Evolutionary conservation across 1,284 basidiomycete genomes (phyloP).

Genomic region (Fomitiporia mediterranea): DNA sequence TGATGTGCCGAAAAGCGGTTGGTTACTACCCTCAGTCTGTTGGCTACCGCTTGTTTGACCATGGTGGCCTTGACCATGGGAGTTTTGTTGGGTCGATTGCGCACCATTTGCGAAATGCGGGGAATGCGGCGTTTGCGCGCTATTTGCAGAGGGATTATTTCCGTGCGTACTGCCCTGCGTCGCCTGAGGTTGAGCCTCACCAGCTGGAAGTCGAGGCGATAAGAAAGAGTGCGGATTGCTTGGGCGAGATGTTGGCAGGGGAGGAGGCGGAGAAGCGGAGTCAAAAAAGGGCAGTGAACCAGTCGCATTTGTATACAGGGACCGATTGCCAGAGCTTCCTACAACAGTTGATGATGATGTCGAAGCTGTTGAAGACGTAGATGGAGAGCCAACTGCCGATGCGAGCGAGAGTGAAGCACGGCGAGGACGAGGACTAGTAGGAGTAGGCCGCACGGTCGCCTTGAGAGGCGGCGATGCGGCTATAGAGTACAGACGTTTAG

Average conservation of each 20-base stretch:
- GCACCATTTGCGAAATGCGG: neutral
- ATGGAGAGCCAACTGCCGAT: neutral
- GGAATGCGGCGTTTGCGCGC: constrained; percentile 7
- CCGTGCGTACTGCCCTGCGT: neutral
- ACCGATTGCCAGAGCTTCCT: neutral
- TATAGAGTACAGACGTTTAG: constrained; percentile 12
- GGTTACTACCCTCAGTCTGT: constrained; percentile 8
- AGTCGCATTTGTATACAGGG: constrained; percentile 9
- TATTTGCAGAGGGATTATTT: neutral
- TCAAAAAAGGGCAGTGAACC: constrained; percentile 14
- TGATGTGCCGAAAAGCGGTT: constrained; percentile 13
- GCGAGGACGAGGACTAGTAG: constrained; percentile 9
- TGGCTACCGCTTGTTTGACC: constrained; percentile 10
- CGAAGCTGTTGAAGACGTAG: neutral
- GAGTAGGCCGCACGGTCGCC: neutral
- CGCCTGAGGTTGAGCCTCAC: constrained; percentile 8
- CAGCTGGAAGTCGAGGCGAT: constrained; percentile 3
- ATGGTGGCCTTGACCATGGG: constrained; percentile 7
- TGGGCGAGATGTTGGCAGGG: constrained; percentile 10
- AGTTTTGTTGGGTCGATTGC: neutral
- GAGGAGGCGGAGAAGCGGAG: constrained; percentile 9
- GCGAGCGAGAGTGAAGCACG: constrained; percentile 11
- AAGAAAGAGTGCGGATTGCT: constrained; percentile 3
- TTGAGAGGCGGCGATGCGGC: constrained; percentile 10
- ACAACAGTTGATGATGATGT: neutral